These are phyloP conservation scores for Paraurostyla sp. DNA, from an alignment of 73 alveolate genomes.

Conservation along the genomic window DNA sequence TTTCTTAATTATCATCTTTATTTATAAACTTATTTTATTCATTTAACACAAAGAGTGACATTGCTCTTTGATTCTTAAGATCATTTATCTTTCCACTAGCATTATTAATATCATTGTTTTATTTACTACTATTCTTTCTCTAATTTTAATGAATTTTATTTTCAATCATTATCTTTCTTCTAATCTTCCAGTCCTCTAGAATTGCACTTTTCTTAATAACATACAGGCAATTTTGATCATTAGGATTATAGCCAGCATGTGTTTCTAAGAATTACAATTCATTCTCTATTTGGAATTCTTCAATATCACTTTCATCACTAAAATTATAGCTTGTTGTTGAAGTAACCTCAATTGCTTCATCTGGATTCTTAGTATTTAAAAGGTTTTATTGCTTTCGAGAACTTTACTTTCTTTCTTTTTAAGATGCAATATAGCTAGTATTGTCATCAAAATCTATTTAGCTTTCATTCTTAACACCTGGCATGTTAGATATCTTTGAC, in stretches of 20 bases:
- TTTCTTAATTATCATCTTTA: not conserved
- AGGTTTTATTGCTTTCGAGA: not conserved
- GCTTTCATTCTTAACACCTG: too few relatives aligned
- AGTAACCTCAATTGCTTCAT: not conserved
- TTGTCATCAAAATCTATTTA: too few relatives aligned
- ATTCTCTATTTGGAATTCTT: not conserved
- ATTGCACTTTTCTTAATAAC: constrained; percentile 15
- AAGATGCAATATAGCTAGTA: too few relatives aligned
- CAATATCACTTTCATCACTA: constrained; percentile 36
- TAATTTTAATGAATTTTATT: not conserved
- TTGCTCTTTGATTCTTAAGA: not conserved
- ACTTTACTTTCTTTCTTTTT: not conserved
- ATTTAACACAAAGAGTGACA: not conserved
- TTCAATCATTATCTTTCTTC: constrained; percentile 12
- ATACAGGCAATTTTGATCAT: constrained; percentile 20
- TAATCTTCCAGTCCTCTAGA: constrained; percentile 35
- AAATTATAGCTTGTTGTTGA: not conserved
- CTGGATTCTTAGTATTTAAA: not conserved
- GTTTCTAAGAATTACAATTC: not conserved
- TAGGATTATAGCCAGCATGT: constrained; percentile 24
- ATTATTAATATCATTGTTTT: not conserved
- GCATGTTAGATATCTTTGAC: not conserved
- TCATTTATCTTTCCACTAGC: not conserved
- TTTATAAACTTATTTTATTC: not conserved
- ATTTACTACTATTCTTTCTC: not conserved